Conservation (phyloP, 2,329 filamentous ascomycete species). For the Colletotrichum viniferum region DNA sequence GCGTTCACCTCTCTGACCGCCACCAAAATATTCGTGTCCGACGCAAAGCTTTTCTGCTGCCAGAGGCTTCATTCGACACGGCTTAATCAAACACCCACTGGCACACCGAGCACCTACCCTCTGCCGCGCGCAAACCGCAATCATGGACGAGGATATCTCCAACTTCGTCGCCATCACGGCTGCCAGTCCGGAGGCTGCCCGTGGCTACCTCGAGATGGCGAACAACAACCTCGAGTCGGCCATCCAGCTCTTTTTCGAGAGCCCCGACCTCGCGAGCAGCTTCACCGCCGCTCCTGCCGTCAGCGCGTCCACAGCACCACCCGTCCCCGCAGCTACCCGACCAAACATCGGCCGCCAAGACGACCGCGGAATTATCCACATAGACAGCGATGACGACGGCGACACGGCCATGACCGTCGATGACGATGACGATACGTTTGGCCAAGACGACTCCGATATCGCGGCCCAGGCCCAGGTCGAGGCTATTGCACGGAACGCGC, state of each 20-base stretch:
- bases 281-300: slow-evolving; percentile 42
- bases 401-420: slow-evolving; percentile 44
- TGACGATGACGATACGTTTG: slow-evolving; percentile 41
- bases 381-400: slow-evolving; percentile 78
- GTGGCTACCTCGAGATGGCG: slow-evolving; percentile 84
- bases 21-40: neutral
- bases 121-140: slow-evolving; percentile 15
- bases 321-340: slow-evolving; percentile 30
- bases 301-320: slow-evolving; percentile 22
- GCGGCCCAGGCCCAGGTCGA: slow-evolving; percentile 36
- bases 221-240: slow-evolving; percentile 85
- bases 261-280: slow-evolving; percentile 70
- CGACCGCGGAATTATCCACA: slow-evolving; percentile 67
- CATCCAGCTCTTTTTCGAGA: slow-evolving; percentile 89
- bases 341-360: slow-evolving; percentile 51
- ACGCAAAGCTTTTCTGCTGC: neutral
- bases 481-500: slow-evolving; percentile 49
- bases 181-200: slow-evolving; percentile 73
- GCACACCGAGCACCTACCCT: neutral
- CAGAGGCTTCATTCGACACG: neutral
- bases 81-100: neutral
- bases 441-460: slow-evolving; percentile 40
- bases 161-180: slow-evolving; percentile 85
- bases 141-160: slow-evolving; percentile 75
- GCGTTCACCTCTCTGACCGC: neutral